Evolutionary conservation across 306 rosid genomes (phyloP), one percentile per base, ranked within the genome.

Genomic region (Lupinus albus): DNA sequence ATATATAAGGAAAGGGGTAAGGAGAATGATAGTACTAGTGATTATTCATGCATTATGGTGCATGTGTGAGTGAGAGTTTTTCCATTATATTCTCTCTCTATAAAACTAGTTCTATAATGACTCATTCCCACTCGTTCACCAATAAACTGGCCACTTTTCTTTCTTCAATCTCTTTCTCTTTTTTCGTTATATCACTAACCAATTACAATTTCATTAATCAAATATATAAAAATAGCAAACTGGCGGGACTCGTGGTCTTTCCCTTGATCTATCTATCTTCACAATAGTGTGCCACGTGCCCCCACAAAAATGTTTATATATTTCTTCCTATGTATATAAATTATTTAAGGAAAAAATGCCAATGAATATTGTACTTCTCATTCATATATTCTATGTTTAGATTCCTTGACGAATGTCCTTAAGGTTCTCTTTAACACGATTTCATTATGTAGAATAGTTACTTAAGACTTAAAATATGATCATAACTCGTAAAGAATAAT

Each of bases 101-200:
- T 7, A 18, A 14, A 35, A 13, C 30, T 1, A 61, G 32, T 68
- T 68, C 85, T 81, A 64, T 54, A 81, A 74, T 78, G 78, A 45
- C 82, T 81, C 82, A 18, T 66, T 47, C 61, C 80, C 85, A 64
- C 69, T 78, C 69, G 33, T 81, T 77, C 68, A 72, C 64, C 55
- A 76, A 67, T 52, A 36, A 71, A 52, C 65, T 39, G 13, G 1
- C 47, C 8, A 4, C 6, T 41, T 49, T 10, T 38, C 8, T 49
- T 48, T 45, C 32, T 17, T 6, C 35, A 8, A 6, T 41, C 28
- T 21, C 50, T 58, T 55, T 60, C 36, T 10, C 35, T 36, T 67
- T 50, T 12, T 42, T 3, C 1, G 35, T 56, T 56, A 54, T 45
- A 54, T 15, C 8, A 47, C 18, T 10, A 30, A 62, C 70, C 41